phyloP scores from a whole-genome alignment of 306 rosid species.

The Lotus japonicus region DNA sequence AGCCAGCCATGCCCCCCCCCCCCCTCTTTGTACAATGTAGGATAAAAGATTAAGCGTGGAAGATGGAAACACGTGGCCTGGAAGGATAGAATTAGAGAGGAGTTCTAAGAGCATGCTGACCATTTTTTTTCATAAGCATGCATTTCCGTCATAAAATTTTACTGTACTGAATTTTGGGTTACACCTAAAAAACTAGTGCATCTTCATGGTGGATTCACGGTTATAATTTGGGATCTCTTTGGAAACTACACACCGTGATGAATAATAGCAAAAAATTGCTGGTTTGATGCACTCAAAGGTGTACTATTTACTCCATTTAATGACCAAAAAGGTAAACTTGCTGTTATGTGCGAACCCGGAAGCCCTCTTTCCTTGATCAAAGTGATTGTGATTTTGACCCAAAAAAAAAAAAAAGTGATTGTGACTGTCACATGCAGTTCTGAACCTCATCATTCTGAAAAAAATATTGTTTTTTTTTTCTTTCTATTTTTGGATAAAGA shows the following conservation, averaged over 20 bases:
- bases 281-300: neutral
- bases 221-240: conserved; percentile 2
- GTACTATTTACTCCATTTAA: too few relatives aligned
- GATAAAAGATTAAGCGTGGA: conserved; percentile 16
- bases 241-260: neutral
- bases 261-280: neutral
- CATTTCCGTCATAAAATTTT: conserved; percentile 23
- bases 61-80: conserved; percentile 19
- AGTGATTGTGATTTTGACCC: too few relatives aligned
- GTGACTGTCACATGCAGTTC: too few relatives aligned
- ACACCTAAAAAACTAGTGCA: neutral
- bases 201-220: neutral
- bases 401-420: too few relatives aligned
- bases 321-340: too few relatives aligned
- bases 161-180: neutral
- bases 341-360: too few relatives aligned
- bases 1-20: conserved; percentile 31
- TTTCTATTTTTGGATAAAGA: too few relatives aligned
- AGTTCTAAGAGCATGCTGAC: conserved; percentile 60
- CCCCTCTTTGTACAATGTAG: conserved; percentile 43
- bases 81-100: conserved; percentile 16
- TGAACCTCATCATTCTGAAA: too few relatives aligned
- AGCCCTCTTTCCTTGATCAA: too few relatives aligned
- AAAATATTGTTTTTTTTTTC: too few relatives aligned
- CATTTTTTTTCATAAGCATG: conserved; percentile 60